Evolutionary conservation across 768 basidiomycete genomes (phyloP).

Genomic region (Mycena venus): DNA sequence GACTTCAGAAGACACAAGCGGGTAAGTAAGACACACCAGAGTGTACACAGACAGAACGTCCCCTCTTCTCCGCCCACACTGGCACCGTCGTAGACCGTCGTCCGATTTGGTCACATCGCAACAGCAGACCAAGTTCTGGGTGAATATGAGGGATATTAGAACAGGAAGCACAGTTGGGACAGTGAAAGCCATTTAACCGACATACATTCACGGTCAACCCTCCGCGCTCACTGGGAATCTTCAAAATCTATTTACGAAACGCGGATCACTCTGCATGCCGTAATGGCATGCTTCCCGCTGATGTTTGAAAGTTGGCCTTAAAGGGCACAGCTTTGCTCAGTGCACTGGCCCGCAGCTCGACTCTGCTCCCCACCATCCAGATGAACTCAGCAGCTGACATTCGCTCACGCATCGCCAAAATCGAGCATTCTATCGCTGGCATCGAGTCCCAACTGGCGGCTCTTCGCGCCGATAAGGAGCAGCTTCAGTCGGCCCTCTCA

Average conservation of each 20-base stretch:
- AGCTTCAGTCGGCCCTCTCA: no score
- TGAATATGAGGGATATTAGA: not conserved
- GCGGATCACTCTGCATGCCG: conserved; percentile 84
- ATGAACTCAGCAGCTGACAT: no score
- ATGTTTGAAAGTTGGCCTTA: no score
- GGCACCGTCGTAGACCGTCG: no score
- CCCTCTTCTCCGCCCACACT: conserved; percentile 97
- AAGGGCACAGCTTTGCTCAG: no score
- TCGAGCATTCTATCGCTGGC: no score
- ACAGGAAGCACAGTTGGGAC: not conserved
- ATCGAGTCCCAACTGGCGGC: no score
- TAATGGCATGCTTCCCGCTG: no score
- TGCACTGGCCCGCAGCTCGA: no score
- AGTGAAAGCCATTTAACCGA: conserved; percentile 26
- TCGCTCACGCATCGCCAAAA: no score
- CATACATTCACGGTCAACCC: conserved; percentile 90
- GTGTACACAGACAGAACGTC: conserved; percentile 90
- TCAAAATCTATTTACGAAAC: conserved; percentile 88
- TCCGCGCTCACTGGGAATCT: conserved; percentile 89
- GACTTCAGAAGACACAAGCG: not conserved
- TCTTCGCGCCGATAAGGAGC: no score
- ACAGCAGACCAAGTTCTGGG: conserved; percentile 86
- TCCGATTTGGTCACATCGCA: conserved; percentile 90
- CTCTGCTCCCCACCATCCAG: no score
- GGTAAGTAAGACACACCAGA: conserved; percentile 70